Conservation (phyloP, 176 grass and related monocot genomes). For the Tuctoria greenei region DNA sequence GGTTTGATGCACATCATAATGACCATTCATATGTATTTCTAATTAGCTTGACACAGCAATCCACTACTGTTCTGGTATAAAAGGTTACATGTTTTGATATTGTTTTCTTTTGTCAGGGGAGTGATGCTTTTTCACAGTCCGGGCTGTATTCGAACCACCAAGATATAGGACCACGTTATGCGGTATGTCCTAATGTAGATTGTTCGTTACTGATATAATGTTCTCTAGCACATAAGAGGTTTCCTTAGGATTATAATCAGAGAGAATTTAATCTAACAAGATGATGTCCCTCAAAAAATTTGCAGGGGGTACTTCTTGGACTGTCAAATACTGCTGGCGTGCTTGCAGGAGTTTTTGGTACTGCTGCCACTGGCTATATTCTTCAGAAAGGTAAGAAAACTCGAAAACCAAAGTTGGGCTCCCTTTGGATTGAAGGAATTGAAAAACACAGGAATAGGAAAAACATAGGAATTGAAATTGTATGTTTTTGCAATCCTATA, state of each 20-base stretch:
- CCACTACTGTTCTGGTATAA: background rate
- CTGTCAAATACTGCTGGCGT: constrained; percentile 94
- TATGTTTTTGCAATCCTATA: too few species aligned
- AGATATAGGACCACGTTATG: constrained; percentile 93
- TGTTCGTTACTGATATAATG: background rate
- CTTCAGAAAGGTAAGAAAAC: constrained; percentile 66
- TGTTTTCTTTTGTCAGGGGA: constrained; percentile 53
- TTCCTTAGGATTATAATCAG: background rate
- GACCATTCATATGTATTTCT: background rate
- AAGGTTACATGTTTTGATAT: background rate
- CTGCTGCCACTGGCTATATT: constrained; percentile 87
- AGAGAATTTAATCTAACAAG: constrained; percentile 28
- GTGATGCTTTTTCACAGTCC: constrained; percentile 93
- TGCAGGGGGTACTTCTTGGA: constrained; percentile 83
- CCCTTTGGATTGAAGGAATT: too few species aligned
- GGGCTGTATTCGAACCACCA: constrained; percentile 96
- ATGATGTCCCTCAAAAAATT: background rate
- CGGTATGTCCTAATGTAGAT: constrained; percentile 48
- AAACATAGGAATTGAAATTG: too few species aligned
- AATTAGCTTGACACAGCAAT: background rate
- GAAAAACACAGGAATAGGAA: too few species aligned
- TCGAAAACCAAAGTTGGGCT: constrained; percentile 1
- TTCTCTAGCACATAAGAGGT: background rate
- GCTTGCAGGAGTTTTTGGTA: constrained; percentile 93
- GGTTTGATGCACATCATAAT: constrained; percentile 50